Evolutionary conservation across 768 basidiomycete genomes (phyloP).

Genomic region (Lactarius sanguifluus): DNA sequence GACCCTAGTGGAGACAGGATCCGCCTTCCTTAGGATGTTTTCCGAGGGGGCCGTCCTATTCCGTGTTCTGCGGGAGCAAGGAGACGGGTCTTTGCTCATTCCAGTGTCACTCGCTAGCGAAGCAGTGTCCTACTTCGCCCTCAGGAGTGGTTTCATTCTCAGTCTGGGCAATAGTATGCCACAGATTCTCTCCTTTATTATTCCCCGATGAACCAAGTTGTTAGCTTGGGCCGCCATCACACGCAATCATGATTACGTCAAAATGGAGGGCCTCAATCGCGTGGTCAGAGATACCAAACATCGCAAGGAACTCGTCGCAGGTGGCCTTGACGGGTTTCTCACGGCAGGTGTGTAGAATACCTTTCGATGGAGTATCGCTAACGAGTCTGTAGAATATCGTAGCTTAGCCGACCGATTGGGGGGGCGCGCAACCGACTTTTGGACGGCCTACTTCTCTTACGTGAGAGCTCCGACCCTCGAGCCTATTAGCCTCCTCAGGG

Average conservation of each 20-base stretch:
- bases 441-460: background rate
- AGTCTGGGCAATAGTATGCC: slow-evolving; percentile 7
- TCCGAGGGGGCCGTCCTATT: slow-evolving; percentile 64
- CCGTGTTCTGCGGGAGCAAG: slow-evolving; percentile 56
- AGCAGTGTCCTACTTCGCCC: slow-evolving; percentile 41
- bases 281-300: slow-evolving; percentile 52
- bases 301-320: slow-evolving; percentile 73
- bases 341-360: slow-evolving; percentile 38
- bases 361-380: slow-evolving; percentile 32
- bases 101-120: slow-evolving; percentile 54
- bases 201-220: background rate
- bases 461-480: background rate
- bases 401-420: slow-evolving; percentile 23
- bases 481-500: slow-evolving; percentile 4
- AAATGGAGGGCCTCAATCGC: slow-evolving; percentile 64
- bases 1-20: slow-evolving; percentile 41
- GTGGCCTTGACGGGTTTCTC: slow-evolving; percentile 42
- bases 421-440: slow-evolving; percentile 18
- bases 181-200: background rate
- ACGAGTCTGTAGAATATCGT: slow-evolving; percentile 20
- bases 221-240: slow-evolving; percentile 76
- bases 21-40: slow-evolving; percentile 49
- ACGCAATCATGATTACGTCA: slow-evolving; percentile 57
- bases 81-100: slow-evolving; percentile 61
- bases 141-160: background rate